These are phyloP conservation scores for Aureobasidium sp. DNA, from an alignment of 2,329 filamentous ascomycete species.

Conservation along the genomic window DNA sequence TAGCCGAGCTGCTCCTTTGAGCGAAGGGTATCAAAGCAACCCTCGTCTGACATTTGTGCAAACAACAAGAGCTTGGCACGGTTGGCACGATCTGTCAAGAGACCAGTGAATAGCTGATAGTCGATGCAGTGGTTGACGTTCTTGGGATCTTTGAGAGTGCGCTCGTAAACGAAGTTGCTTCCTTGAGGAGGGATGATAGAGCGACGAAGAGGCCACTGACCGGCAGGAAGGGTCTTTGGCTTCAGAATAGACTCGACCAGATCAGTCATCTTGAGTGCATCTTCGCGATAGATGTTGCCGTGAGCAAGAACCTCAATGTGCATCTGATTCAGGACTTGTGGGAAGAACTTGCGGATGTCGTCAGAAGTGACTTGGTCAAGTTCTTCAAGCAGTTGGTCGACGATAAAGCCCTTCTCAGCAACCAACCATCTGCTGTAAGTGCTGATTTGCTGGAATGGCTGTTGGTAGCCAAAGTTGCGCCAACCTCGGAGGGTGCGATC, in stretches of 20 bases:
- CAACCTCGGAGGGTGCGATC: constrained; percentile 70
- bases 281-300: constrained; percentile 90
- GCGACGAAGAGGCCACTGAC: constrained; percentile 72
- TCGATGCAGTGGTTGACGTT: constrained; percentile 61
- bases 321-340: constrained; percentile 70
- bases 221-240: constrained; percentile 61
- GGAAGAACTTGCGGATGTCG: constrained; percentile 68
- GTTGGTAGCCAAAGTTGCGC: constrained; percentile 79
- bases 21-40: constrained; percentile 85
- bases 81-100: constrained; percentile 51
- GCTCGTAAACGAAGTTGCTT: constrained; percentile 75
- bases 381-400: constrained; percentile 71
- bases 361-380: constrained; percentile 65
- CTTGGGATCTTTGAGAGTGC: constrained; percentile 70
- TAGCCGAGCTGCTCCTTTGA: constrained; percentile 98
- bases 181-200: constrained; percentile 71
- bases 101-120: constrained; percentile 37
- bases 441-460: constrained; percentile 81
- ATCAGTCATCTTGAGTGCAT: constrained; percentile 76
- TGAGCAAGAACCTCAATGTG: constrained; percentile 84
- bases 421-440: constrained; percentile 76
- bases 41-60: constrained; percentile 86
- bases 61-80: constrained; percentile 74
- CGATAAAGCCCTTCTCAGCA: constrained; percentile 66
- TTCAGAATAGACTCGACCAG: constrained; percentile 71